Evolutionary conservation across 1,284 basidiomycete species (phyloP).

Genomic region (Coniophora puteana): DNA sequence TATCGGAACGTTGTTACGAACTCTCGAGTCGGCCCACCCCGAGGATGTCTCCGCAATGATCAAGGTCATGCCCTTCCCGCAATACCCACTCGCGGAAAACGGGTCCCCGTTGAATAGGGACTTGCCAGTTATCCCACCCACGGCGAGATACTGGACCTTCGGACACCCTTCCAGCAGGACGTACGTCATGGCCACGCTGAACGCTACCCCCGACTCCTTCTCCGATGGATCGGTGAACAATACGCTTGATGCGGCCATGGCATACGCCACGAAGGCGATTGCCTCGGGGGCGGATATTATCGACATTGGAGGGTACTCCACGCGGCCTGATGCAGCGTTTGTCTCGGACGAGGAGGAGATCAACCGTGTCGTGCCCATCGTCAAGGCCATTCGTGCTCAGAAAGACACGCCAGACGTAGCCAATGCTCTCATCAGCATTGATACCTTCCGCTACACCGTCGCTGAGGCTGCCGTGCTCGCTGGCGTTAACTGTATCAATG

Average conservation of each 20-base stretch:
- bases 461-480: constrained; percentile 75
- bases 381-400: constrained; percentile 41
- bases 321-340: constrained; percentile 72
- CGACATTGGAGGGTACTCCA: constrained; percentile 95
- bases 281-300: constrained; percentile 70
- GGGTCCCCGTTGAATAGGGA: constrained; percentile 3
- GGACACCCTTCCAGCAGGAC: constrained; percentile 39
- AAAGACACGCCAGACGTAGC: constrained; percentile 18
- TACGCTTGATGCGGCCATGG: constrained; percentile 44
- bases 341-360: constrained; percentile 77
- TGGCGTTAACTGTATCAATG: constrained; percentile 94
- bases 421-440: constrained; percentile 73
- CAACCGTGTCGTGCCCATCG: constrained; percentile 68
- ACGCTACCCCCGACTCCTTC: constrained; percentile 96
- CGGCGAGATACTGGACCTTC: constrained; percentile 45
- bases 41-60: constrained; percentile 45
- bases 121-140: constrained; percentile 36
- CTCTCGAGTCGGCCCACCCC: constrained; percentile 29
- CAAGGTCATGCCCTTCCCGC: constrained; percentile 65
- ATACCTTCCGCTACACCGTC: constrained; percentile 89
- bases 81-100: constrained; percentile 35
- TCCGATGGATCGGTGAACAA: constrained; percentile 80
- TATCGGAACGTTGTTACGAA: constrained; percentile 43
- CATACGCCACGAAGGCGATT: constrained; percentile 45
- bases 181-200: constrained; percentile 91